Base-by-base conservation (phyloP, 2,329 filamentous ascomycete species). In the Hypoxylon sp. region DNA sequence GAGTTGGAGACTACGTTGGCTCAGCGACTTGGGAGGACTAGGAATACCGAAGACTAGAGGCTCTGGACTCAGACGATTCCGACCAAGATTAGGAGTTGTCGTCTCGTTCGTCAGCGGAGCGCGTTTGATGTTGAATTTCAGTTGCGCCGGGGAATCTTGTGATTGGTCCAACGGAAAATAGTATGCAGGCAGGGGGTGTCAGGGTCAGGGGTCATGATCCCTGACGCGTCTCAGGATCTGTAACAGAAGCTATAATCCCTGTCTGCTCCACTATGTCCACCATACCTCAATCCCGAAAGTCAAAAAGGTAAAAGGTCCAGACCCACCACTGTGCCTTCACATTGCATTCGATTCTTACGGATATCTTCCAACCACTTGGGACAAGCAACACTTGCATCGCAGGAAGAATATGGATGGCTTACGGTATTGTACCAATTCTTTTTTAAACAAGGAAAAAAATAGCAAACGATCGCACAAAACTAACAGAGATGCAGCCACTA, bases 61-160 rank as follows among this genome's bases (percentile, higher is more conserved):
- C 59, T 66, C 54, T 68, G 55, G 63, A 67, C 60, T 67, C 61
- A 62, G 67, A 67, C 61, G 55, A 70, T 65, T 63, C 60, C 60
- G 59, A 55, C 39, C 58, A 68, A 62, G 63, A 65, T 55, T 48
- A 66, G 57, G 67, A 67, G 67, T 70, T 63, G 63, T 74, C 70
- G 75, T 79, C 78, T 79, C 77, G 78, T 79, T 77, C 75, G 74
- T 76, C 74, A 75, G 75, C 75, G 76, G 77, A 78, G 76, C 77
- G 76, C 75, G 81, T 83, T 83, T 82, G 81, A 83, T 77, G 78
- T 82, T 80, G 75, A 80, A 78, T 78, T 80, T 78, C 61, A 71
- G 69, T 70, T 67, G 67, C 52, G n/a, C 60, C 29, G 63, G 63
- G 63, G 66, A 69, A 39, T 50, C 55, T 61, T 35, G 14, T 65